These are phyloP conservation scores for Urochloa ruziziensis DNA, from an alignment of 176 grass and related monocot species.

Conservation along the genomic window DNA sequence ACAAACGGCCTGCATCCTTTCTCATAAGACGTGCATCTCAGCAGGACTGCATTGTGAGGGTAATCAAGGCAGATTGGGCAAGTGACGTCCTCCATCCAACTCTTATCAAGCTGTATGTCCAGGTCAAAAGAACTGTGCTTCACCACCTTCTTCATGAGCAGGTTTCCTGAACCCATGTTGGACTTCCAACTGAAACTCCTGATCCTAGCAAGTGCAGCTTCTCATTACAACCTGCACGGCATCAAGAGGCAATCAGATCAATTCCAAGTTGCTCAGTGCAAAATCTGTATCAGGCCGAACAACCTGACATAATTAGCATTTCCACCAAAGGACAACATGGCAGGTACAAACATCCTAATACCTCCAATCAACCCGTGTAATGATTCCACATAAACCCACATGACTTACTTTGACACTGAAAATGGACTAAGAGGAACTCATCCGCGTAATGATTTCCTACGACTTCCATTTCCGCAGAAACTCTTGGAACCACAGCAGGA, in stretches of 20 bases:
- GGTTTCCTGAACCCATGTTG: constrained; percentile 46
- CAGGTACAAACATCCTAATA: constrained; percentile 1
- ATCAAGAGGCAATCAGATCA: constrained; percentile 24
- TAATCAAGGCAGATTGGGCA: constrained; percentile 93
- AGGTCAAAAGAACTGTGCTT: constrained; percentile 51
- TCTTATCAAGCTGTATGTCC: constrained; percentile 53
- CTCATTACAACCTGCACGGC: constrained; percentile 35
- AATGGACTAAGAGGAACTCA: neutral
- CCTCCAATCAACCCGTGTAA: constrained; percentile 9
- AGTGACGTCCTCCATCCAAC: constrained; percentile 77
- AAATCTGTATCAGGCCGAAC: neutral
- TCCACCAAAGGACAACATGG: neutral
- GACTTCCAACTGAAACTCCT: neutral
- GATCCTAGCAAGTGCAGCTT: constrained; percentile 1
- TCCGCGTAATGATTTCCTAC: neutral
- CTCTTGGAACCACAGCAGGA: neutral
- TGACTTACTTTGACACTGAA: neutral
- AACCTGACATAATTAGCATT: neutral
- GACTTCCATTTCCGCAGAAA: neutral
- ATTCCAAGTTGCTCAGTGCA: no score
- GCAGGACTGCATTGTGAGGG: constrained; percentile 84
- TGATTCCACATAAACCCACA: constrained; percentile 11
- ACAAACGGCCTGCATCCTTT: constrained; percentile 92
- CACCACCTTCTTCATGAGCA: constrained; percentile 44
- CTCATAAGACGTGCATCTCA: constrained; percentile 77